phyloP scores from a whole-genome alignment of 75 land plant genomes.

The Chamaecyparis obtusa region DNA sequence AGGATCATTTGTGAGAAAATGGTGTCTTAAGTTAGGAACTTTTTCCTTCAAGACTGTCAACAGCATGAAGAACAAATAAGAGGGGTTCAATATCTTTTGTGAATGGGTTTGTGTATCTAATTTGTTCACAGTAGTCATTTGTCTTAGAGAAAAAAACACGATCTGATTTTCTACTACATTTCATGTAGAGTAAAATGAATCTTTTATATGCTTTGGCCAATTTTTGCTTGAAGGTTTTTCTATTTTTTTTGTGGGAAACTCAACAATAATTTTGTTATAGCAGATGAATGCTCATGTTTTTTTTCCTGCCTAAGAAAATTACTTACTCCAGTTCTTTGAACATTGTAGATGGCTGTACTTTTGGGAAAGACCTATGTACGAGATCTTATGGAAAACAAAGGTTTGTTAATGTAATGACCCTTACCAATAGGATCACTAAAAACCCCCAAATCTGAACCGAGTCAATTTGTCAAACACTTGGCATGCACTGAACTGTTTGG shows the following conservation, averaged over 20 bases:
- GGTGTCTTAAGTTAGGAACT: background rate
- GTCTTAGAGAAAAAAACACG: background rate
- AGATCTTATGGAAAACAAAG: slow-evolving; percentile 11
- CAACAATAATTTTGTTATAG: background rate
- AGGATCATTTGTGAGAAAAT: background rate
- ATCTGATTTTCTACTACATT: background rate
- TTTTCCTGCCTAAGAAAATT: background rate
- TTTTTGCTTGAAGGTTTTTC: background rate
- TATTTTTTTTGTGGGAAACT: background rate
- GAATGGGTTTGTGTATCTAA: too few species aligned
- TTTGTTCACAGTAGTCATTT: background rate
- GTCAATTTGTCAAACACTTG: too few species aligned
- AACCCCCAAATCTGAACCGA: too few species aligned
- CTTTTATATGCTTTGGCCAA: background rate
- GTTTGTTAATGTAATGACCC: background rate
- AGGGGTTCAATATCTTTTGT: background rate
- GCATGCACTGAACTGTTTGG: too few species aligned
- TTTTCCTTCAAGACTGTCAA: background rate
- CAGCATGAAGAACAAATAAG: background rate
- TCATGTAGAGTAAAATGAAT: background rate
- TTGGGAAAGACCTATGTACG: slow-evolving; percentile 11
- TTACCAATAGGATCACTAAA: too few species aligned
- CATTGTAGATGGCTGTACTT: slow-evolving; percentile 10
- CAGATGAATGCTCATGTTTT: background rate
- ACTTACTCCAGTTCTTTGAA: background rate